Conservation (phyloP, 257 asterid genomes). For the Jacaranda mimosifolia region DNA sequence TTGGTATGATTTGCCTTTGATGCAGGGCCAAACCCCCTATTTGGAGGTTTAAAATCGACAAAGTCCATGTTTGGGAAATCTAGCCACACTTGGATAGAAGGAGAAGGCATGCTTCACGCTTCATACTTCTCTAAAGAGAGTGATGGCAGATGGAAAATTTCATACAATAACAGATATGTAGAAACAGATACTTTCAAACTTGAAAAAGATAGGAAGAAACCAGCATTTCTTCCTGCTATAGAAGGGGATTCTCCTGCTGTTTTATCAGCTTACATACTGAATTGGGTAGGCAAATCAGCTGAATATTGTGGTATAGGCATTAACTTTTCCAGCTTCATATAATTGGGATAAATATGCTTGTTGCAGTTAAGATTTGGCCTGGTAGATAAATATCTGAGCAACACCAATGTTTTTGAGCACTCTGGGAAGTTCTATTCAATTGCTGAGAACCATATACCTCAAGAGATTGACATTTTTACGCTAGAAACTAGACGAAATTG, state of each 20-base stretch:
- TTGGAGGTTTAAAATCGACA: constrained; percentile 56
- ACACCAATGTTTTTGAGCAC: constrained; percentile 72
- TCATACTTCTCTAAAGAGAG: constrained; percentile 41
- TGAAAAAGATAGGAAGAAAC: constrained; percentile 46
- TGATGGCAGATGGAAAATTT: constrained; percentile 35
- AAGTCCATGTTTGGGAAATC: constrained; percentile 51
- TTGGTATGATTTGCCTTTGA: neutral
- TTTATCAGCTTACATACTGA: constrained; percentile 57
- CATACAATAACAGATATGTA: constrained; percentile 50
- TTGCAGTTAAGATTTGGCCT: constrained; percentile 70
- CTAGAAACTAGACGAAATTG: constrained; percentile 60
- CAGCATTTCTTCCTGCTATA: constrained; percentile 55
- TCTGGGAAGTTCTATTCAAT: constrained; percentile 62
- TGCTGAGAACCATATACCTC: constrained; percentile 73
- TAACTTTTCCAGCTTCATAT: neutral
- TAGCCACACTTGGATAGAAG: constrained; percentile 59
- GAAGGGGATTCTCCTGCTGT: constrained; percentile 57
- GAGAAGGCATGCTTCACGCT: constrained; percentile 70
- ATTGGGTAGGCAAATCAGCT: constrained; percentile 40
- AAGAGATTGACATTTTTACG: constrained; percentile 57
- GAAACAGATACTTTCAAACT: constrained; percentile 51
- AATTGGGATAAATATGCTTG: neutral
- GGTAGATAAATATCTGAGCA: constrained; percentile 59
- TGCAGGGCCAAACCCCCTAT: constrained; percentile 58
- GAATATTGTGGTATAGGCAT: neutral